Evolutionary conservation across 2,329 filamentous ascomycete genomes (phyloP).

Genomic region (Thelonectria olida): DNA sequence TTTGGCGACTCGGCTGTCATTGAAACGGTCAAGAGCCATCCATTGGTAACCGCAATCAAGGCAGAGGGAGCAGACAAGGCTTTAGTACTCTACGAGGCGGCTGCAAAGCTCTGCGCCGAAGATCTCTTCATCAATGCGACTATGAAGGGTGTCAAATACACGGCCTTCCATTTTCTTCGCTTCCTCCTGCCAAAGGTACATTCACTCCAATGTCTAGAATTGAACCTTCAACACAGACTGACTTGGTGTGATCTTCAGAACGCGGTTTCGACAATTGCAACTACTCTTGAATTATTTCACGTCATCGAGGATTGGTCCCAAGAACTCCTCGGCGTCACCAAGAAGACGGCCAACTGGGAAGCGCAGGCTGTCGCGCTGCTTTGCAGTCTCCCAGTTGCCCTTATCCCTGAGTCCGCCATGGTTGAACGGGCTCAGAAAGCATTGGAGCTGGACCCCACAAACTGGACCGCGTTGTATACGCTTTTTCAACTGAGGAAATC

Average conservation of each 20-base stretch:
- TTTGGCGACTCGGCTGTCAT: conserved; percentile 8
- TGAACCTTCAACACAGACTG: too few species aligned
- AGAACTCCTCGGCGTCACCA: not conserved
- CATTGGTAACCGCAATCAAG: conserved; percentile 10
- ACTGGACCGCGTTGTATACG: conserved; percentile 7
- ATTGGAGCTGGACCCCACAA: conserved; percentile 3
- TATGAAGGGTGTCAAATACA: not conserved
- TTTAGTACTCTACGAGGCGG: not conserved
- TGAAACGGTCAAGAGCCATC: conserved; percentile 14
- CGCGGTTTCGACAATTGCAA: not conserved
- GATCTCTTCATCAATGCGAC: conserved; percentile 1
- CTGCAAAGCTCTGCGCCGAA: not conserved
- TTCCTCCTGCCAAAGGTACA: not conserved
- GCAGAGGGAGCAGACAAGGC: not conserved
- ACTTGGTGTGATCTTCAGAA: not conserved
- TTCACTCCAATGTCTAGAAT: too few species aligned
- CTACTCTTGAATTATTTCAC: conserved; percentile 6
- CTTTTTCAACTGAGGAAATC: not conserved
- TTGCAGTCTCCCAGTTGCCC: not conserved
- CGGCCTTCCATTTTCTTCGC: too few species aligned
- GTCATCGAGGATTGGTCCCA: conserved; percentile 8
- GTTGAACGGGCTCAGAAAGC: conserved; percentile 11
- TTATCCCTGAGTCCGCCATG: not conserved
- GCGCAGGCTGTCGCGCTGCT: conserved; percentile 7
- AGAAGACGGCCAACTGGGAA: conserved; percentile 10